A percentile compares a stretch with the other conserved stretches of the same genome.
These are phyloP conservation scores for Irpex sp. DNA, from an alignment of 1,284 basidiomycete species.

Conservation along the genomic window DNA sequence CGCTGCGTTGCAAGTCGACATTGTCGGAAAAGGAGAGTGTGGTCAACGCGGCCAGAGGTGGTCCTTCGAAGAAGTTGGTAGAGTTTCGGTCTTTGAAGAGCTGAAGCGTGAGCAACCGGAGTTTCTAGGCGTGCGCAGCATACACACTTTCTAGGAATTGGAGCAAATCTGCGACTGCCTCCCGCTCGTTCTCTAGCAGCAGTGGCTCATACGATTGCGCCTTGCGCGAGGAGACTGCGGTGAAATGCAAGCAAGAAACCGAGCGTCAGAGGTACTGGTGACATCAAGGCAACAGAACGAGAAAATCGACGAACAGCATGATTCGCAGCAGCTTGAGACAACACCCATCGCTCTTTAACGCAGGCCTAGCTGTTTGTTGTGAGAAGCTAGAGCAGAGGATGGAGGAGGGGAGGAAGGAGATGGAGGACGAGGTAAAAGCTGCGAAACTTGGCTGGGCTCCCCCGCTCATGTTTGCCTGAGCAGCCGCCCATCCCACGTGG, in stretches of 20 bases:
- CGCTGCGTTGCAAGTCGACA: slow-evolving; percentile 97
- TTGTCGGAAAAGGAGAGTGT: slow-evolving; percentile 99
- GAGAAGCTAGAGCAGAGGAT: slow-evolving; percentile 10
- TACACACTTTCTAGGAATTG: slow-evolving; percentile 95
- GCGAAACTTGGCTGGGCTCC: neutral
- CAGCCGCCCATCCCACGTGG: neutral
- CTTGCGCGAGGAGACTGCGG: slow-evolving; percentile 68
- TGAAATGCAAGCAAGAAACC: slow-evolving; percentile 11
- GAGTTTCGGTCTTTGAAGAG: slow-evolving; percentile 77
- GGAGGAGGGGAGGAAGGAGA: slow-evolving; percentile 14
- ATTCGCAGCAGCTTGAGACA: slow-evolving; percentile 73
- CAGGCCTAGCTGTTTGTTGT: neutral
- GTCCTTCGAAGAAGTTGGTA: slow-evolving; percentile 94
- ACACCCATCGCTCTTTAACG: slow-evolving; percentile 38
- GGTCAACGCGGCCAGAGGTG: slow-evolving; percentile 90
- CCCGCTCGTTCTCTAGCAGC: slow-evolving; percentile 95
- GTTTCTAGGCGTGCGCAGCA: neutral
- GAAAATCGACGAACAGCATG: slow-evolving; percentile 55
- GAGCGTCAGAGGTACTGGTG: slow-evolving; percentile 7
- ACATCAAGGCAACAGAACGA: slow-evolving; percentile 7
- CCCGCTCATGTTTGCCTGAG: neutral
- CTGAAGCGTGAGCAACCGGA: slow-evolving; percentile 4
- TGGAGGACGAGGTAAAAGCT: slow-evolving; percentile 15
- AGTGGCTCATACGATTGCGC: slow-evolving; percentile 91
- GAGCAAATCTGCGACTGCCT: slow-evolving; percentile 96